These are phyloP conservation scores for Lepraria neglecta DNA, from an alignment of 495 filamentous ascomycete species.

Conservation along the genomic window DNA sequence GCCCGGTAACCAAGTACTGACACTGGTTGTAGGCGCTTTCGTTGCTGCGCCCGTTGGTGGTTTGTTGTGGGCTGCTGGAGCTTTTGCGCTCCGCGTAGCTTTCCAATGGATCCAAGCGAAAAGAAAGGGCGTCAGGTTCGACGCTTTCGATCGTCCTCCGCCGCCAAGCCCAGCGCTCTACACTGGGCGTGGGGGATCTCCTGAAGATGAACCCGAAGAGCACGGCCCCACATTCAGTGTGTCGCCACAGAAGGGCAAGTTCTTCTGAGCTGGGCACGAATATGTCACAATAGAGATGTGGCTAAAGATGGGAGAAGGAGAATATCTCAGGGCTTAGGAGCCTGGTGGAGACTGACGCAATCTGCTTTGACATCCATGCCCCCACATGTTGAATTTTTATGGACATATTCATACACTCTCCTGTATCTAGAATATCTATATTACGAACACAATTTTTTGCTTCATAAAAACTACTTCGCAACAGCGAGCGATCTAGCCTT, in stretches of 20 bases:
- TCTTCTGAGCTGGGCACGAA: slow-evolving; percentile 17
- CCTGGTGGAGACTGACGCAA: no score
- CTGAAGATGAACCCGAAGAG: slow-evolving; percentile 17
- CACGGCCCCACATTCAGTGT: neutral
- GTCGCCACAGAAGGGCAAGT: slow-evolving; percentile 20
- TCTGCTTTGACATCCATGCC: neutral
- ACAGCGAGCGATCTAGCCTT: neutral
- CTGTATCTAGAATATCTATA: neutral
- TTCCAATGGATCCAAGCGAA: slow-evolving; percentile 49
- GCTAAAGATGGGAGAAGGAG: neutral
- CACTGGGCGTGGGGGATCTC: slow-evolving; percentile 1
- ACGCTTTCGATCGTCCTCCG: slow-evolving; percentile 55
- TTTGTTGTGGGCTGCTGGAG: slow-evolving; percentile 59
- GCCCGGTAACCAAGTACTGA: neutral
- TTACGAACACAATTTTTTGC: neutral
- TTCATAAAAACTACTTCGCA: neutral
- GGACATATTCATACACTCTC: neutral
- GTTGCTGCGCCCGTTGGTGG: slow-evolving; percentile 68
- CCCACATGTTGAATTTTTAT: neutral
- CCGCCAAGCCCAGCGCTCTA: slow-evolving; percentile 10
- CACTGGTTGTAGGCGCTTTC: slow-evolving; percentile 50
- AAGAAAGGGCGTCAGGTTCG: slow-evolving; percentile 48
- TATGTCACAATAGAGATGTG: neutral
- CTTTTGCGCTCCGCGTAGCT: slow-evolving; percentile 47
- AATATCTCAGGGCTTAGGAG: neutral